A percentile compares a stretch with the other conserved stretches of the same genome.
Evolutionary conservation across 768 basidiomycete genomes (phyloP).

Genomic region (Xerocomellus chrysenteron): DNA sequence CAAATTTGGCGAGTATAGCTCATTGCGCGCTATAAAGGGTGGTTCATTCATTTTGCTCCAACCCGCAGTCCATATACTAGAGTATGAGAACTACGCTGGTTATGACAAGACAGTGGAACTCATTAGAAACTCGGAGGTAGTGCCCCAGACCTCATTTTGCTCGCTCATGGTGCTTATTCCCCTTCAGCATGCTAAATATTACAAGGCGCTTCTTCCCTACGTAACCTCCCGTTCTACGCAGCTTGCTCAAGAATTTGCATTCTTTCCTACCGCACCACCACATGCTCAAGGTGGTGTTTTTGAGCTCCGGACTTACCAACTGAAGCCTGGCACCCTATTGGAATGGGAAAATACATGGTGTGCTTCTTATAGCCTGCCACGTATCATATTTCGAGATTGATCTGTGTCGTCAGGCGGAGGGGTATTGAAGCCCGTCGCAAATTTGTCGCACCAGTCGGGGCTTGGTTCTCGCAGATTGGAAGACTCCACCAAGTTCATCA

Average conservation of each 20-base stretch:
- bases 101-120: constrained; percentile 74
- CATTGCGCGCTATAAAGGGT: not conserved
- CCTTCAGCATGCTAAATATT: constrained; percentile 61
- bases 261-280: constrained; percentile 89
- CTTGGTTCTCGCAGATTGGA: constrained; percentile 91
- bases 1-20: constrained; percentile 61
- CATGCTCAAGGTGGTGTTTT: constrained; percentile 87
- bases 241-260: constrained; percentile 91
- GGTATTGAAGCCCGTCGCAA: constrained; percentile 93
- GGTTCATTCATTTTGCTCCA: not conserved
- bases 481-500: constrained; percentile 89
- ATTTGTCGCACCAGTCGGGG: constrained; percentile 82
- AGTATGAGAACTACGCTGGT: constrained; percentile 92
- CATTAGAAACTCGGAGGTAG: constrained; percentile 65
- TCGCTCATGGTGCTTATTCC: not conserved
- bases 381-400: constrained; percentile 1
- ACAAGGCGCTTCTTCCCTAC: constrained; percentile 74
- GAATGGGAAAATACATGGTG: constrained; percentile 97
- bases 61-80: constrained; percentile 65
- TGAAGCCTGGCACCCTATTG: constrained; percentile 85
- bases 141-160: constrained; percentile 15
- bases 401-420: constrained; percentile 58
- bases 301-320: constrained; percentile 85
- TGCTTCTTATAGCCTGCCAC: constrained; percentile 12
- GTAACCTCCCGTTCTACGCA: constrained; percentile 72